Evolutionary conservation across 169 alveolate genomes (phyloP).

Genomic region (Plasmodium falciparum): DNA sequence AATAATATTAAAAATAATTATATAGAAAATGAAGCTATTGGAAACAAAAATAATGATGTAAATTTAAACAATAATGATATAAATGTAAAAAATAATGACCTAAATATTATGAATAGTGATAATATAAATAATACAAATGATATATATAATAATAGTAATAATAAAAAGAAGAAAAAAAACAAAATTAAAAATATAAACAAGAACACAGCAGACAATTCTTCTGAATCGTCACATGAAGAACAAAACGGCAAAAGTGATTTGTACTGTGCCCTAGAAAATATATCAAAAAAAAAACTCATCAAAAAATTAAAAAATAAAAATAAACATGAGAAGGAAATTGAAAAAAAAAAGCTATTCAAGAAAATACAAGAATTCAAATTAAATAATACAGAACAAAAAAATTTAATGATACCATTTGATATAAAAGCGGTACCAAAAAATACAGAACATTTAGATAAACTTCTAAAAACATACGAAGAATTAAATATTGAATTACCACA

Average conservation of each 20-base stretch:
- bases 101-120: background rate
- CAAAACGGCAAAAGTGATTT: conserved; percentile 5
- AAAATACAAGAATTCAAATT: conserved; percentile 76
- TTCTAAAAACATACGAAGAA: conserved; percentile 51
- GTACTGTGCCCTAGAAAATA: conserved; percentile 13
- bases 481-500: conserved; percentile 78
- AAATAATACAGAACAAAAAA: conserved; percentile 32
- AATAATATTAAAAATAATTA: background rate
- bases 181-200: too few species aligned
- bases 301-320: conserved; percentile 52
- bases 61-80: background rate
- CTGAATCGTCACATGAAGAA: background rate
- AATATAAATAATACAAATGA: background rate
- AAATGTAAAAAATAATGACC: background rate
- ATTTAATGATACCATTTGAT: conserved; percentile 59
- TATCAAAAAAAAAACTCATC: conserved; percentile 52
- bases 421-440: conserved; percentile 36
- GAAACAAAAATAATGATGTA: background rate
- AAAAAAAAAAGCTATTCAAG: conserved; percentile 65
- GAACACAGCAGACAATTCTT: background rate
- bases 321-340: conserved; percentile 50
- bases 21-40: background rate
- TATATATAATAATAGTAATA: background rate
- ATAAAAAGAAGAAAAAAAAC: background rate
- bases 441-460: conserved; percentile 55